These are phyloP conservation scores for Diaporthe citrichinensis DNA, from an alignment of 2,329 filamentous ascomycete species.

Conservation along the genomic window DNA sequence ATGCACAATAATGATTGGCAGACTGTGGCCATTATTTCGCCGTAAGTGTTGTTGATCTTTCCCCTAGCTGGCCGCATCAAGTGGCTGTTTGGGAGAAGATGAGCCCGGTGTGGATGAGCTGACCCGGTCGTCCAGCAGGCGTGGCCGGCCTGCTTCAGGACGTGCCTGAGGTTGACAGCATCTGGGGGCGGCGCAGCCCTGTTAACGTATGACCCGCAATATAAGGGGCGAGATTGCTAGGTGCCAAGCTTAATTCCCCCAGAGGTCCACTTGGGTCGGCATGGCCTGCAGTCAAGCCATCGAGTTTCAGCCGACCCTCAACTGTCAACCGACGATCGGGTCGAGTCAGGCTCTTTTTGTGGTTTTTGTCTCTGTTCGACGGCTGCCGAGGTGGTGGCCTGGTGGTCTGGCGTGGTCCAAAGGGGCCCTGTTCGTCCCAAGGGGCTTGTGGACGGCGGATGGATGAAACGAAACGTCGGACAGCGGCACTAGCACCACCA, in stretches of 20 bases:
- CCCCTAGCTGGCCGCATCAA: neutral
- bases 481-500: neutral
- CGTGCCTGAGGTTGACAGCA: neutral
- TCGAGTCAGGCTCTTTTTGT: neutral
- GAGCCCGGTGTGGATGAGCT: neutral
- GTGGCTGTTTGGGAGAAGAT: constrained; percentile 4
- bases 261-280: constrained; percentile 8
- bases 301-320: constrained; percentile 10
- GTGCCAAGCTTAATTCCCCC: constrained; percentile 27
- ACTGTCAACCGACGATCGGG: neutral
- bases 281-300: constrained; percentile 11
- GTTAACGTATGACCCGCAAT: constrained; percentile 18
- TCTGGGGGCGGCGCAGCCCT: constrained; percentile 11
- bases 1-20: no score
- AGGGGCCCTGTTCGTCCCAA: neutral
- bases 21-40: no score
- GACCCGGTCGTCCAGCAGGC: neutral
- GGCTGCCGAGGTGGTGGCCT: constrained; percentile 9
- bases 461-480: constrained; percentile 25
- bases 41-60: neutral
- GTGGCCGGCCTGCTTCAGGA: constrained; percentile 15
- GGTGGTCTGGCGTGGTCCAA: constrained; percentile 1
- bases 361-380: neutral
- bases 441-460: neutral
- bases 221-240: constrained; percentile 33